phyloP scores from a whole-genome alignment of 192 early-diverging fungal species.

The Gonapodya sp. region DNA sequence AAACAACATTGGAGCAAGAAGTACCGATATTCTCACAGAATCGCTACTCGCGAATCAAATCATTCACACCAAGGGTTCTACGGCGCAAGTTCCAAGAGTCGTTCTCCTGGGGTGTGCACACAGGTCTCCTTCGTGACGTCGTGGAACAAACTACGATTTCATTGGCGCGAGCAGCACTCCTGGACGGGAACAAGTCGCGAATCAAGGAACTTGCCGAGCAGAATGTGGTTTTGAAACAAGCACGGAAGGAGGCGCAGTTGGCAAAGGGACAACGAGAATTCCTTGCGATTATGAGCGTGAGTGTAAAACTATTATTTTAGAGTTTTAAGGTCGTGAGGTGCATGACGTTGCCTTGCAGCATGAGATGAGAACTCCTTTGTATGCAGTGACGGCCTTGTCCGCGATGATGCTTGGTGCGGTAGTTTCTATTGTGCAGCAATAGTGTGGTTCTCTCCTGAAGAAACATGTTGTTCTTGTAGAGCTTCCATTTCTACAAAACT shows the following conservation, averaged over 20 bases:
- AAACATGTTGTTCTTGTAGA: not conserved
- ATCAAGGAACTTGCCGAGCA: not conserved
- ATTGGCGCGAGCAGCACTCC: not conserved
- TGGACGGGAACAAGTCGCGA: not conserved
- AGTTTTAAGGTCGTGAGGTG: not conserved
- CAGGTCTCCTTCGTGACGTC: not conserved
- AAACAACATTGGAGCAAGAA: not conserved
- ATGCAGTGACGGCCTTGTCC: conserved; percentile 6
- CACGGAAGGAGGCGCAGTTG: not conserved
- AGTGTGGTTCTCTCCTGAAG: not conserved
- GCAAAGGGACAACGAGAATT: not conserved
- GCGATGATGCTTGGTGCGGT: not conserved
- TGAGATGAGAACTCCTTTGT: not conserved
- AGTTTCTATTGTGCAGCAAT: not conserved
- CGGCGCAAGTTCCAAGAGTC: not conserved
- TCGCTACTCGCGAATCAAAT: not conserved
- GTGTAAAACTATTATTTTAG: not conserved
- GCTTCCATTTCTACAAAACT: not conserved
- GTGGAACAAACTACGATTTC: not conserved
- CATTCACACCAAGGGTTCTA: not conserved
- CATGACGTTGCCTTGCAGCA: not conserved
- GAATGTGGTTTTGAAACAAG: not conserved
- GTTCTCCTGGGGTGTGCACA: not conserved
- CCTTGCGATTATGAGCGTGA: conserved; percentile 1
- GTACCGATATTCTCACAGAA: not conserved